Evolutionary conservation across 441 rosid genomes (phyloP).

Genomic region (Erodium moschatum): DNA sequence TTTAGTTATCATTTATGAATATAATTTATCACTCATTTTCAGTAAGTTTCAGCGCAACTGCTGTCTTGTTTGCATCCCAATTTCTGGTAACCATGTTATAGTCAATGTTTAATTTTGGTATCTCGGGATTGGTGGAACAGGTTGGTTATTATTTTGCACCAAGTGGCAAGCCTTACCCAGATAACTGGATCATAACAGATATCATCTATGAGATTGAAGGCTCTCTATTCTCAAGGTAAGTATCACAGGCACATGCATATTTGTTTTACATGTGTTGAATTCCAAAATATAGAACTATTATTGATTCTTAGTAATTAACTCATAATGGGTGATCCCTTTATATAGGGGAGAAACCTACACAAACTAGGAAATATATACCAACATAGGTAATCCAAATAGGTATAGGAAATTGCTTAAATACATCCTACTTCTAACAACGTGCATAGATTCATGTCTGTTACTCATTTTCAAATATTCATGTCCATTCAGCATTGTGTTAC

Average conservation of each 20-base stretch:
- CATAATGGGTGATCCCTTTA: no score
- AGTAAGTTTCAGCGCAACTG: neutral
- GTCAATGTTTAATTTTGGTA: conserved; percentile 20
- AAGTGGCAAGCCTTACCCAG: conserved; percentile 98
- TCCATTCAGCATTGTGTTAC: conserved; percentile 5
- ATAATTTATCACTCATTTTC: conserved; percentile 9
- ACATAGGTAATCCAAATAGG: no score
- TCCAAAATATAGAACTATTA: no score
- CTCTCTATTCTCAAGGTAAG: conserved; percentile 66
- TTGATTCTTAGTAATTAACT: no score
- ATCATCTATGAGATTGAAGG: conserved; percentile 84
- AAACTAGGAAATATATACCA: no score
- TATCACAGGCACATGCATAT: neutral
- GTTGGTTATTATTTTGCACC: conserved; percentile 95
- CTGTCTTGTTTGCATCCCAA: neutral
- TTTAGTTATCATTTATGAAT: neutral
- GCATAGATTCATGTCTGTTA: neutral
- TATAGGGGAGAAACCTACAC: no score
- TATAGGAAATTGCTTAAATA: no score
- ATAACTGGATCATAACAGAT: conserved; percentile 96
- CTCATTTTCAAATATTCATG: neutral
- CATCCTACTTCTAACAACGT: no score
- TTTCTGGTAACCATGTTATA: conserved; percentile 15
- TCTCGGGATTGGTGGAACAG: conserved; percentile 39
- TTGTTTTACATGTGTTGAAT: neutral